These are phyloP conservation scores for Colletotrichum melonis DNA, from an alignment of 2,329 filamentous ascomycete genomes.

Conservation along the genomic window DNA sequence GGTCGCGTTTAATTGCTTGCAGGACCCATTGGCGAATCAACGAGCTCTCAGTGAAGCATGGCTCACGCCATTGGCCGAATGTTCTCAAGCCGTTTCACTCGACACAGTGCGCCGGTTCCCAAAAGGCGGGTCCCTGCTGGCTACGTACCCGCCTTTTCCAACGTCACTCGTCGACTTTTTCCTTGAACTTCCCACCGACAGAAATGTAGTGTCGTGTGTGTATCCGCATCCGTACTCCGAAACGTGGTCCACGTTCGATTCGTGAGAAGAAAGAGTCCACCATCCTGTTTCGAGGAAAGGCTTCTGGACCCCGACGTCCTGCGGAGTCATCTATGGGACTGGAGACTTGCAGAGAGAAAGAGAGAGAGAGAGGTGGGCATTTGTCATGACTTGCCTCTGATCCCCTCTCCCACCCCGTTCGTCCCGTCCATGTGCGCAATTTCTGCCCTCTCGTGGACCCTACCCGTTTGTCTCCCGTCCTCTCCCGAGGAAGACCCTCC, in stretches of 20 bases:
- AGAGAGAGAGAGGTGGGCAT: background rate
- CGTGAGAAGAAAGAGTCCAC: background rate
- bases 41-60: fast-evolving
- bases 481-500: background rate
- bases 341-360: background rate
- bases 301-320: background rate
- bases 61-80: slow-evolving; percentile 10
- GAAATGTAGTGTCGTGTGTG: background rate
- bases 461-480: background rate
- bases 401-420: background rate
- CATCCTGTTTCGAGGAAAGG: slow-evolving; percentile 11
- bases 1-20: slow-evolving; percentile 27
- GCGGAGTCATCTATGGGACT: background rate
- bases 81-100: slow-evolving; percentile 10
- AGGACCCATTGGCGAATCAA: slow-evolving; percentile 23
- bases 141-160: slow-evolving; percentile 24
- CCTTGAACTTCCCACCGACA: background rate
- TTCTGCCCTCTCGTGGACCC: slow-evolving; percentile 6
- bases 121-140: background rate
- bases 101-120: slow-evolving; percentile 21
- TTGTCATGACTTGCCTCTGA: background rate
- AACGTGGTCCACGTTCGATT: background rate
- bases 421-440: slow-evolving; percentile 2
- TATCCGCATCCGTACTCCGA: background rate
- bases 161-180: slow-evolving; percentile 22